Conservation (phyloP, 179 eudicot genomes). For the Camellia oleifera region DNA sequence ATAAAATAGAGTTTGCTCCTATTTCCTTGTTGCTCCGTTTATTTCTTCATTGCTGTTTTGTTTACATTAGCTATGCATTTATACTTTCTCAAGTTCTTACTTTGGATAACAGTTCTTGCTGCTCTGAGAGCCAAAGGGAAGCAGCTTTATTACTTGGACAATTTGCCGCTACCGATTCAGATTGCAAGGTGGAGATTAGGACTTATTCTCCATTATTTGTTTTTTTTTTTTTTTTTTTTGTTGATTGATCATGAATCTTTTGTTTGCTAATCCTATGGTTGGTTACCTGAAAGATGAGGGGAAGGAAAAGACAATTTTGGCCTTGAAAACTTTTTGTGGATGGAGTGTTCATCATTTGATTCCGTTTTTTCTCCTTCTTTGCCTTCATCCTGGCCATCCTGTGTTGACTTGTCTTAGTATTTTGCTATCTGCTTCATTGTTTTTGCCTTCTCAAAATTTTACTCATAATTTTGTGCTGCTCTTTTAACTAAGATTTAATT, state of each 20-base stretch:
- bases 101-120: slow-evolving; percentile 61
- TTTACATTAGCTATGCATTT: background rate
- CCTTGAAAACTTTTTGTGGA: background rate
- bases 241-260: background rate
- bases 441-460: slow-evolving; percentile 4
- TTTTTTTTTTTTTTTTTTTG: background rate
- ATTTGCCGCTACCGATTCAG: slow-evolving; percentile 97
- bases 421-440: slow-evolving; percentile 9
- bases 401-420: background rate
- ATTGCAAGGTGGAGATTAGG: slow-evolving; percentile 73
- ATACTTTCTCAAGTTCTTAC: background rate
- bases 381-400: background rate
- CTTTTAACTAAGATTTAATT: background rate
- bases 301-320: background rate
- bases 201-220: background rate
- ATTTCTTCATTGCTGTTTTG: background rate
- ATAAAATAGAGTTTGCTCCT: background rate
- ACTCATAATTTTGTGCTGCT: background rate
- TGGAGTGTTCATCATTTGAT: background rate
- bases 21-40: background rate
- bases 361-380: background rate
- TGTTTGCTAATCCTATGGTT: slow-evolving; percentile 1
- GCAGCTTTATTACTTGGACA: slow-evolving; percentile 98
- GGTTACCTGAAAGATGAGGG: background rate
- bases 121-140: slow-evolving; percentile 97